A percentile compares a stretch with the other conserved stretches of the same genome.
These are phyloP conservation scores for Botrytis hyacinthi DNA, from an alignment of 2,329 filamentous ascomycete species.

Conservation along the genomic window DNA sequence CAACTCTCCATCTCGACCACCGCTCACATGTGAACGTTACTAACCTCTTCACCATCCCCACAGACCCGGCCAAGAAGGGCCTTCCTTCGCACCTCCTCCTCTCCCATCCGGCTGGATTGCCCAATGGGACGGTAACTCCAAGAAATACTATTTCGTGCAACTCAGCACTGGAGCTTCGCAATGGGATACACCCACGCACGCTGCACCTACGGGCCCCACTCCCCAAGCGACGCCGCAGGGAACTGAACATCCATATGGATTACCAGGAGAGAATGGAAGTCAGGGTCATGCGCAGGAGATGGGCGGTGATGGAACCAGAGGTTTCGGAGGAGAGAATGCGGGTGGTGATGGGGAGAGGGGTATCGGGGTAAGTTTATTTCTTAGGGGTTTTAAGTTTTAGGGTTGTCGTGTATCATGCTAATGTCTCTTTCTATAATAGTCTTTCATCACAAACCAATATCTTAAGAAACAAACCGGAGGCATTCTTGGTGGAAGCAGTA, in stretches of 20 bases:
- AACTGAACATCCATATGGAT: conserved; percentile 61
- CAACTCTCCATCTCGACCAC: background rate
- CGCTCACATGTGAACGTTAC: conserved; percentile 18
- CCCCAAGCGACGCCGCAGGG: conserved; percentile 50
- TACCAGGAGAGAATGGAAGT: conserved; percentile 39
- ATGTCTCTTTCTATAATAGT: conserved; percentile 20
- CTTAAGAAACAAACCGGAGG: conserved; percentile 17
- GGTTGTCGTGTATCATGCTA: background rate
- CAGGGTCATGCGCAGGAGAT: conserved; percentile 37
- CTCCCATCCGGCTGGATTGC: conserved; percentile 67
- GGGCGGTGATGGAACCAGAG: conserved; percentile 59
- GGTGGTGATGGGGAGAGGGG: conserved; percentile 64
- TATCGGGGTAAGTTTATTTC: conserved; percentile 57
- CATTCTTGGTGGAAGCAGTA: conserved; percentile 16
- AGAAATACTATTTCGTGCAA: conserved; percentile 71
- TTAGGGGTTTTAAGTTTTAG: background rate
- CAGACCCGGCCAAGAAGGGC: conserved; percentile 40
- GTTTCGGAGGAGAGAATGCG: conserved; percentile 60
- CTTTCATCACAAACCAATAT: conserved; percentile 38
- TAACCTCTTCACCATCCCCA: background rate
- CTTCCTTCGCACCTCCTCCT: conserved; percentile 49
- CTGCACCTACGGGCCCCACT: conserved; percentile 60
- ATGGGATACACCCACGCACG: conserved; percentile 69
- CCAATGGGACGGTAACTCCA: conserved; percentile 63
- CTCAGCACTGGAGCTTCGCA: conserved; percentile 69